These are phyloP conservation scores for Cladosporium sp. DNA, from an alignment of 2,329 filamentous ascomycete species.

Conservation along the genomic window DNA sequence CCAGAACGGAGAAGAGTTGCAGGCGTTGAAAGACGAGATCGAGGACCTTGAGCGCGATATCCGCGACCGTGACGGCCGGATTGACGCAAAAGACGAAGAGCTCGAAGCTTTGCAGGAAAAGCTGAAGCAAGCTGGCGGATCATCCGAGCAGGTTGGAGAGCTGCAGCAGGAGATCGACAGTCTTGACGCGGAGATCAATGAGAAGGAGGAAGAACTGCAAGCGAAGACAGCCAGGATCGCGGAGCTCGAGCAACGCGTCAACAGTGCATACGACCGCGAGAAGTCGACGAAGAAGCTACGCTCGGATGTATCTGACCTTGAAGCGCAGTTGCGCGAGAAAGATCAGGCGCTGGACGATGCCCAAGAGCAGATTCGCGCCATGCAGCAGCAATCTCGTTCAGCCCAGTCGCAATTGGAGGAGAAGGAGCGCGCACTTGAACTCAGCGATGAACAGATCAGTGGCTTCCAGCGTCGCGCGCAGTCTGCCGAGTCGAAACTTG, in stretches of 20 bases:
- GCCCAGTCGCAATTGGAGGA: constrained; percentile 18
- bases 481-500: constrained; percentile 23
- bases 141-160: constrained; percentile 52
- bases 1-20: constrained; percentile 24
- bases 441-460: constrained; percentile 12
- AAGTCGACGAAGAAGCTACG: constrained; percentile 35
- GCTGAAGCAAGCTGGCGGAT: constrained; percentile 27
- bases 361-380: constrained; percentile 27
- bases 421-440: constrained; percentile 12
- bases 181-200: constrained; percentile 48
- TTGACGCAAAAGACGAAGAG: constrained; percentile 45
- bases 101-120: constrained; percentile 44
- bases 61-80: constrained; percentile 40
- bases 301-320: constrained; percentile 31
- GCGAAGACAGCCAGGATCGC: constrained; percentile 29
- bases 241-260: constrained; percentile 30
- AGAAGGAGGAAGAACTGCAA: constrained; percentile 41
- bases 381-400: constrained; percentile 31
- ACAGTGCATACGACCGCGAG: constrained; percentile 29
- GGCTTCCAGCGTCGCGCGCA: constrained; percentile 8
- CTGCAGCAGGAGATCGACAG: constrained; percentile 53
- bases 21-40: constrained; percentile 45
- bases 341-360: constrained; percentile 33
- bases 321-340: constrained; percentile 33
- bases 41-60: constrained; percentile 49